phyloP scores from a whole-genome alignment of 2,329 filamentous ascomycete genomes.

The Fusarium sp. region DNA sequence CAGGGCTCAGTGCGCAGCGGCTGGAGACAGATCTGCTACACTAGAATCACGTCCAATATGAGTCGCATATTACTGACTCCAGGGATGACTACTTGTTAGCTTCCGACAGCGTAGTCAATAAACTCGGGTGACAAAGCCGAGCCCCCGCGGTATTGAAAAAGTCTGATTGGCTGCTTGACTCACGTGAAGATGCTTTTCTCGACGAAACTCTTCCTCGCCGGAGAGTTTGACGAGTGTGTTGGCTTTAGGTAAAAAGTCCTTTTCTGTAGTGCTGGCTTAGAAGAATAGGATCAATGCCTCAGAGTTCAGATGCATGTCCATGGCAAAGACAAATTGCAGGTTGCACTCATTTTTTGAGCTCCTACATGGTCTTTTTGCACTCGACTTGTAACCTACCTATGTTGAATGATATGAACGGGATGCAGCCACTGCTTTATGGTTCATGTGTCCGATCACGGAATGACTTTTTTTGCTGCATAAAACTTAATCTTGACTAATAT shows the following conservation, averaged over 20 bases:
- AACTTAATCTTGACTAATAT: not conserved
- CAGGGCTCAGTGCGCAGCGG: not conserved
- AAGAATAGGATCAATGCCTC: not conserved
- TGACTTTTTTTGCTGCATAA: not conserved
- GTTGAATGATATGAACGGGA: not conserved
- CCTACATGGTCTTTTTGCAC: not conserved
- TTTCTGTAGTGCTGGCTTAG: not conserved
- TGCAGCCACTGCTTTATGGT: not conserved
- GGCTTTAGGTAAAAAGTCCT: not conserved
- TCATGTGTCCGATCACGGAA: not conserved
- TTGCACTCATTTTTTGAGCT: not conserved
- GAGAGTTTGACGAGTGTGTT: not conserved
- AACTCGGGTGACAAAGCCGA: not conserved
- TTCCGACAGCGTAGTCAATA: not conserved
- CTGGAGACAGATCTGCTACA: not conserved
- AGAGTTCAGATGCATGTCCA: not conserved
- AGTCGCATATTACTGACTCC: not conserved
- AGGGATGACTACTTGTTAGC: not conserved
- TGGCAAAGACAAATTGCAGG: not conserved
- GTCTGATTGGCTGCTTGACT: not conserved
- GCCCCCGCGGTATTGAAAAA: not conserved
- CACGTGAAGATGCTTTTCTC: not conserved
- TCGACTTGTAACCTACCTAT: not conserved
- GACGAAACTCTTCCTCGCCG: not conserved
- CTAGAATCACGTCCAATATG: accelerated